Conservation (phyloP, 306 rosid species). For the Calophaca sinica region DNA sequence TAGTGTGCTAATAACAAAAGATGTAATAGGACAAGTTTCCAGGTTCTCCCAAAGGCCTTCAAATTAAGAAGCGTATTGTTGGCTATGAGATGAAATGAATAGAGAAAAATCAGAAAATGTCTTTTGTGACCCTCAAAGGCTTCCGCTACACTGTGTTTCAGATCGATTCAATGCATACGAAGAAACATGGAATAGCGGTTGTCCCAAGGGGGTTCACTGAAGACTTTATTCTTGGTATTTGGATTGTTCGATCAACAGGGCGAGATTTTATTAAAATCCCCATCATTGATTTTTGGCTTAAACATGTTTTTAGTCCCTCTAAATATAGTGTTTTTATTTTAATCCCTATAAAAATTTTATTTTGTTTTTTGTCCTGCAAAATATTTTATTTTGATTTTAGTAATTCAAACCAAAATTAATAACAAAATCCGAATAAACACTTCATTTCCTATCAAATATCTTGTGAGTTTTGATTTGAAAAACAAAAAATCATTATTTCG, state of each 20-base stretch:
- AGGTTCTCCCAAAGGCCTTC: not conserved
- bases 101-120: conserved; percentile 16
- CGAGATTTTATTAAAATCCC: too few species aligned
- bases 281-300: too few species aligned
- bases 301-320: too few species aligned
- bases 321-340: too few species aligned
- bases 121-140: conserved; percentile 40
- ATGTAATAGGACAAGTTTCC: not conserved
- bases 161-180: conserved; percentile 8
- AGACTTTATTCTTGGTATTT: conserved; percentile 12
- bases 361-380: too few species aligned
- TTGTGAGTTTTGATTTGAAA: too few species aligned
- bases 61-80: not conserved
- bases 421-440: too few species aligned
- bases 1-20: not conserved
- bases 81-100: not conserved
- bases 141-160: conserved; percentile 23
- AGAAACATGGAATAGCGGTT: conserved; percentile 26
- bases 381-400: too few species aligned
- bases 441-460: too few species aligned
- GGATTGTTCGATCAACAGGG: not conserved
- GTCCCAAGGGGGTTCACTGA: conserved; percentile 1
- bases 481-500: too few species aligned
- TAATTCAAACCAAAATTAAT: too few species aligned
- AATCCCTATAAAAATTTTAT: too few species aligned